Conservation (phyloP, 495 filamentous ascomycete genomes). For the Penicillium longicatenatum region DNA sequence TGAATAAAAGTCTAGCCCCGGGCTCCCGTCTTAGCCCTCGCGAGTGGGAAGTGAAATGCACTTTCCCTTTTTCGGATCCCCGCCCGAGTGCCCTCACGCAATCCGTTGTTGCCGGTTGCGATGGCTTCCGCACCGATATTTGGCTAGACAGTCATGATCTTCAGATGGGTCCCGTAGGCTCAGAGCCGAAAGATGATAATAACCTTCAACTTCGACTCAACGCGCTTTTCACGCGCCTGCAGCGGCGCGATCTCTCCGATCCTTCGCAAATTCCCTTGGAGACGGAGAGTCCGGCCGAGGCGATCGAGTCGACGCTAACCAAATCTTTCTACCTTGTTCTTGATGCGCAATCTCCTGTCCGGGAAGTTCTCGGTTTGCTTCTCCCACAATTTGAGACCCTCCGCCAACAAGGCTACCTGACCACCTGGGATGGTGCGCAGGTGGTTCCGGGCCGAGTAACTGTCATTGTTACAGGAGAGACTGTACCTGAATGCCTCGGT, state of each 20-base stretch:
- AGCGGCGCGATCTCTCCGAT: neutral
- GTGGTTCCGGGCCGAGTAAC: constrained; percentile 60
- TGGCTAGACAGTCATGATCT: constrained; percentile 59
- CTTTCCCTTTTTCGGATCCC: constrained; percentile 22
- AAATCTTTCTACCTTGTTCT: constrained; percentile 18
- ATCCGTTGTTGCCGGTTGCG: constrained; percentile 22
- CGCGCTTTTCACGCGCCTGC: constrained; percentile 13
- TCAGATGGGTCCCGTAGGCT: constrained; percentile 48
- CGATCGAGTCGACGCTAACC: neutral
- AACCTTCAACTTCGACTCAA: constrained; percentile 18
- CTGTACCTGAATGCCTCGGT: constrained; percentile 52
- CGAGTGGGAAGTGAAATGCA: constrained; percentile 20
- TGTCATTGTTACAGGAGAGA: constrained; percentile 68
- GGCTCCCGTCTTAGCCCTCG: constrained; percentile 2
- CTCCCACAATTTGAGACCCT: constrained; percentile 55
- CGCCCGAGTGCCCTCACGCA: constrained; percentile 21
- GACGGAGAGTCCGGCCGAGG: neutral
- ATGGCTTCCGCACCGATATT: constrained; percentile 53
- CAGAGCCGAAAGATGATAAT: constrained; percentile 10
- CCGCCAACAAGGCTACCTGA: constrained; percentile 58
- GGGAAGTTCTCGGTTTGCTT: constrained; percentile 19
- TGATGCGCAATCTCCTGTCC: constrained; percentile 17
- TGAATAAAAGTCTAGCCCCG: constrained; percentile 4
- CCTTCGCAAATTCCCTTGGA: constrained; percentile 1
- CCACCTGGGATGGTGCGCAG: constrained; percentile 52